Evolutionary conservation across 805 yeast genomes (phyloP).

Genomic region (Sugiyamaella valdiviana): DNA sequence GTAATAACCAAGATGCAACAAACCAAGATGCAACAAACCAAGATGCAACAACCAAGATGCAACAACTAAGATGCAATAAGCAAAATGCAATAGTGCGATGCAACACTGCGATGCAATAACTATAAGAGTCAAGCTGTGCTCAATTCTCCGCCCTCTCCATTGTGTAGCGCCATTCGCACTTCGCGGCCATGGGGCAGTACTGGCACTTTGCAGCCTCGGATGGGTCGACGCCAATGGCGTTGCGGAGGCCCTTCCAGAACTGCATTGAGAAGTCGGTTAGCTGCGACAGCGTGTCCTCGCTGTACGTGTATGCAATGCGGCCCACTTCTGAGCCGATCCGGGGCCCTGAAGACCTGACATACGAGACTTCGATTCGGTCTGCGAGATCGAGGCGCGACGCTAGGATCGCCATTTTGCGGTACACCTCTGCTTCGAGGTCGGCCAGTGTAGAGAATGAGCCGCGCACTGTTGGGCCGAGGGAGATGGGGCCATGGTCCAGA

Average conservation of each 20-base stretch:
- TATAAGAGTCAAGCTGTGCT: neutral
- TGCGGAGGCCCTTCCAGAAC: slow-evolving; percentile 23
- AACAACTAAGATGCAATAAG: neutral
- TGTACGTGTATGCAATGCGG: slow-evolving; percentile 12
- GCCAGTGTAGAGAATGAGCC: neutral
- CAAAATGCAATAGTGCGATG: neutral
- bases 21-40: neutral
- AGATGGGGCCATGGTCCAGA: neutral
- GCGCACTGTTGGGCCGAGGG: neutral
- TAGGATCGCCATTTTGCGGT: neutral
- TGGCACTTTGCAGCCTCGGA: slow-evolving; percentile 18
- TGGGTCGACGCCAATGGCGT: slow-evolving; percentile 19
- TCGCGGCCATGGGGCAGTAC: slow-evolving; percentile 11
- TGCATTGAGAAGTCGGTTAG: slow-evolving; percentile 17
- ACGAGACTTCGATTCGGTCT: slow-evolving; percentile 13
- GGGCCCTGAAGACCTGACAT: slow-evolving; percentile 5
- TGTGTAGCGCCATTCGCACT: slow-evolving; percentile 19
- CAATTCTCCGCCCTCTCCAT: neutral
- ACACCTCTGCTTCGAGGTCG: neutral
- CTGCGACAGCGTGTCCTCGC: slow-evolving; percentile 9
- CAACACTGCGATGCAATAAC: neutral
- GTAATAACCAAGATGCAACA: neutral
- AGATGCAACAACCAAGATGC: neutral
- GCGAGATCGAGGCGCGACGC: slow-evolving; percentile 2
- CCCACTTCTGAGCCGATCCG: slow-evolving; percentile 12